Percentiles rank a stretch among this genome's conserved stretches.
Evolutionary conservation across 2,329 filamentous ascomycete species (phyloP).

Genomic region (Exophiala dermatitidis): DNA sequence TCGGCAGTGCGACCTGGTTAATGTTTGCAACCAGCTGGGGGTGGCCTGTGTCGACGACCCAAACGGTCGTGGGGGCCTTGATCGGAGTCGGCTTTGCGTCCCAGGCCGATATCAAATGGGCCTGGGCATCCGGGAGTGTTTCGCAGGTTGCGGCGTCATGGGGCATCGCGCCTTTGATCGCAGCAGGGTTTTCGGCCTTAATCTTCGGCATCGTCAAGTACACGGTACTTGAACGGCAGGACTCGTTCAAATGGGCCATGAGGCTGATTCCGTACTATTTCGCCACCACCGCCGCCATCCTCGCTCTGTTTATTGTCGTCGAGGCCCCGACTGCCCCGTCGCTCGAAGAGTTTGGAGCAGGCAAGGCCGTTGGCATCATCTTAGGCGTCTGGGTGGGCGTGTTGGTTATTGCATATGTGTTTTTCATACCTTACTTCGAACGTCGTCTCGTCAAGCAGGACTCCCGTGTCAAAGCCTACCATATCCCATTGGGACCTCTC

Average conservation of each 20-base stretch:
- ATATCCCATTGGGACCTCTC: slow-evolving; percentile 36
- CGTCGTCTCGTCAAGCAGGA: slow-evolving; percentile 33
- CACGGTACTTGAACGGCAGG: slow-evolving; percentile 43
- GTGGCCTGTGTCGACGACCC: slow-evolving; percentile 39
- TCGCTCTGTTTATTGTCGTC: slow-evolving; percentile 54
- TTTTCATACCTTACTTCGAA: slow-evolving; percentile 36
- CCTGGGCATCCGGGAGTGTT: slow-evolving; percentile 40
- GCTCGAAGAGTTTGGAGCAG: slow-evolving; percentile 30
- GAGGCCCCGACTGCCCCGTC: slow-evolving; percentile 34
- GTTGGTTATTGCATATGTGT: slow-evolving; percentile 30
- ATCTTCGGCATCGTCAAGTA: slow-evolving; percentile 47
- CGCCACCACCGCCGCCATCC: slow-evolving; percentile 42
- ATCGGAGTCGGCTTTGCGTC: slow-evolving; percentile 32
- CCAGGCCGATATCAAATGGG: slow-evolving; percentile 34
- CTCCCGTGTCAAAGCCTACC: slow-evolving; percentile 30
- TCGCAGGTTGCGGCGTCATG: slow-evolving; percentile 45
- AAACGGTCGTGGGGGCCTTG: slow-evolving; percentile 36
- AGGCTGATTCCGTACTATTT: slow-evolving; percentile 45
- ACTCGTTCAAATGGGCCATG: slow-evolving; percentile 46
- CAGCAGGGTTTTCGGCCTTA: slow-evolving; percentile 42
- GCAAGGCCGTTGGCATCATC: slow-evolving; percentile 29
- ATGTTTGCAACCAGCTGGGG: slow-evolving; percentile 33
- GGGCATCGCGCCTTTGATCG: slow-evolving; percentile 45
- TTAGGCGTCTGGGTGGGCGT: slow-evolving; percentile 33
- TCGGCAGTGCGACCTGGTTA: slow-evolving; percentile 36